Conservation (phyloP, 768 basidiomycete species). For the Mycena crocata region DNA sequence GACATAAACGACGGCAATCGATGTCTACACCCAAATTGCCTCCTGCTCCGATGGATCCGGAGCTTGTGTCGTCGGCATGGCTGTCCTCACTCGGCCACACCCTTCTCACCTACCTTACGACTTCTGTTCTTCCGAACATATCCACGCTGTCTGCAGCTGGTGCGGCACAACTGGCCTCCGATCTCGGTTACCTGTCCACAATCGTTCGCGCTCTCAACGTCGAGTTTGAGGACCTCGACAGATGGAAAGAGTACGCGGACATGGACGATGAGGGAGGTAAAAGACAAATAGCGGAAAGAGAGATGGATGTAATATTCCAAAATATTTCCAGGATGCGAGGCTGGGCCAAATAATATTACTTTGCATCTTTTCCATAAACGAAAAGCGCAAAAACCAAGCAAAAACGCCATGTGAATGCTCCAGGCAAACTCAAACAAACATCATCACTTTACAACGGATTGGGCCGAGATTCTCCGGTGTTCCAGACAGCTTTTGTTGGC, state of each 20-base stretch:
- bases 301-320: slow-evolving; percentile 20
- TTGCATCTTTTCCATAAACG: too few relatives aligned
- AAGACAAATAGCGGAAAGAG: slow-evolving; percentile 31
- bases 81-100: slow-evolving; percentile 89
- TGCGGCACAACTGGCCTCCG: slow-evolving; percentile 85
- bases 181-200: slow-evolving; percentile 90
- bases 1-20: slow-evolving; percentile 57
- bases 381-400: too few relatives aligned
- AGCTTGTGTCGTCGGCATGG: slow-evolving; percentile 91
- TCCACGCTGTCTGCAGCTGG: slow-evolving; percentile 71
- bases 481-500: too few relatives aligned
- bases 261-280: slow-evolving; percentile 66
- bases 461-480: too few relatives aligned
- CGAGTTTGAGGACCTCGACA: slow-evolving; percentile 81
- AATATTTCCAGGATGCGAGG: slow-evolving; percentile 29
- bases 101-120: slow-evolving; percentile 79
- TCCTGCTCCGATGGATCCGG: slow-evolving; percentile 64
- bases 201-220: slow-evolving; percentile 93
- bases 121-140: slow-evolving; percentile 78
- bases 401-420: too few relatives aligned
- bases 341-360: slow-evolving; percentile 3
- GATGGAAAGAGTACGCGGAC: slow-evolving; percentile 80
- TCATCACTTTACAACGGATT: too few relatives aligned
- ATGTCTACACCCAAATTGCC: slow-evolving; percentile 48
- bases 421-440: too few relatives aligned